Evolutionary conservation across 129 eudicot genomes (phyloP).

Genomic region (Sambucus nigra): DNA sequence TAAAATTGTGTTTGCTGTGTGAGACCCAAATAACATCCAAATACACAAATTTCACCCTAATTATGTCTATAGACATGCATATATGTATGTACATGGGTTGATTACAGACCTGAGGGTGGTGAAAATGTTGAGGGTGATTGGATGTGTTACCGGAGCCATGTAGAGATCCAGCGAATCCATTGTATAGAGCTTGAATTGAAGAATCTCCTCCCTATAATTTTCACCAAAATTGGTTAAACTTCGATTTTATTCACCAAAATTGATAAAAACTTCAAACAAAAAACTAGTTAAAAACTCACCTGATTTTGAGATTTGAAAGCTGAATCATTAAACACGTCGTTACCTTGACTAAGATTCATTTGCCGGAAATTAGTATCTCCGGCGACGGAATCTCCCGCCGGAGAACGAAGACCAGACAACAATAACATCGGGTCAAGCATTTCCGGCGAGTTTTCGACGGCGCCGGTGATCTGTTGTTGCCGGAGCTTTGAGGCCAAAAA

Average conservation of each 20-base stretch:
- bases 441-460: slow-evolving; percentile 15
- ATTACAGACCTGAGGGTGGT: slow-evolving; percentile 31
- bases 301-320: slow-evolving; percentile 23
- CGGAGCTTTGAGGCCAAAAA: slow-evolving; percentile 42
- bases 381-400: neutral
- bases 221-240: too few species aligned
- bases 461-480: slow-evolving; percentile 51
- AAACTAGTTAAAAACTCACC: slow-evolving; percentile 15
- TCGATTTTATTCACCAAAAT: neutral
- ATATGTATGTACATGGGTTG: neutral
- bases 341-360: neutral
- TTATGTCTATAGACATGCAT: too few species aligned
- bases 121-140: slow-evolving; percentile 46
- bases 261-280: neutral
- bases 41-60: too few species aligned
- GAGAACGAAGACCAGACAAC: slow-evolving; percentile 22
- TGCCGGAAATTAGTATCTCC: slow-evolving; percentile 1
- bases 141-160: slow-evolving; percentile 9
- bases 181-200: slow-evolving; percentile 47
- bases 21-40: too few species aligned
- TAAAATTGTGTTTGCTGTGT: too few species aligned
- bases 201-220: slow-evolving; percentile 40
- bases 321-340: slow-evolving; percentile 16
- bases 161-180: slow-evolving; percentile 44
- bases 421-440: slow-evolving; percentile 52